These are phyloP conservation scores for Akanthomyces dipterigenus DNA, from an alignment of 2,329 filamentous ascomycete genomes.

Conservation along the genomic window DNA sequence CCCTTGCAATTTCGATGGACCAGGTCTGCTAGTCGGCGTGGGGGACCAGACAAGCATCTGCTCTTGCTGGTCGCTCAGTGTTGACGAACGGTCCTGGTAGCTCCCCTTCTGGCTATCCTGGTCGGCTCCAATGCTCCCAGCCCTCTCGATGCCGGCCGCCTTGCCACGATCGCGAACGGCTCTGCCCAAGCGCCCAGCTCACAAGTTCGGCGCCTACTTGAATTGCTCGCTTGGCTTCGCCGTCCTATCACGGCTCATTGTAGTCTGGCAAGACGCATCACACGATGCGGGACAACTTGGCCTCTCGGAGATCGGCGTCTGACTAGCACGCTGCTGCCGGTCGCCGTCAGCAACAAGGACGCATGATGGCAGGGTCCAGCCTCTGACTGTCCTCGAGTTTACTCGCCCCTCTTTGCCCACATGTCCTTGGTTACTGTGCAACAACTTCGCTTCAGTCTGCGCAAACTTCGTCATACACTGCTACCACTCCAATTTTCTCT, in stretches of 20 bases:
- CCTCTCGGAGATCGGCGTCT: conserved; percentile 3
- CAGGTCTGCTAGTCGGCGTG: neutral
- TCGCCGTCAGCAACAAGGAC: conserved; percentile 1
- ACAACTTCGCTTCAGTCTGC: neutral
- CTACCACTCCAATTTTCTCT: neutral
- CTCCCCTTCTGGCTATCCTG: neutral
- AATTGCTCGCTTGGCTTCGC: neutral
- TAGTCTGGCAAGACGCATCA: neutral
- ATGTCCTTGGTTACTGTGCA: neutral
- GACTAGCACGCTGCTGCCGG: neutral
- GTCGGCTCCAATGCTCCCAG: neutral
- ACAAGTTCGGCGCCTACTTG: neutral
- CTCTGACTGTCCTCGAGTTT: neutral
- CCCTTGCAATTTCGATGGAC: neutral
- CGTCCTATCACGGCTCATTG: neutral
- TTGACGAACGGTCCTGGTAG: neutral
- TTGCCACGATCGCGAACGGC: neutral
- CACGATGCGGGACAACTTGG: neutral
- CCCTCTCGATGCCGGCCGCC: neutral
- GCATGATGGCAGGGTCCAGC: neutral
- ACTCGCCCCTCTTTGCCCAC: neutral
- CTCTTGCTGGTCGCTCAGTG: neutral
- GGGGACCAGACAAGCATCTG: neutral
- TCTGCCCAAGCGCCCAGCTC: neutral
- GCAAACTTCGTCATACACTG: neutral